Percentiles rank a stretch among this genome's conserved stretches.
These are phyloP conservation scores for Neurospora tetraspora DNA, from an alignment of 495 filamentous ascomycete species.

Conservation along the genomic window DNA sequence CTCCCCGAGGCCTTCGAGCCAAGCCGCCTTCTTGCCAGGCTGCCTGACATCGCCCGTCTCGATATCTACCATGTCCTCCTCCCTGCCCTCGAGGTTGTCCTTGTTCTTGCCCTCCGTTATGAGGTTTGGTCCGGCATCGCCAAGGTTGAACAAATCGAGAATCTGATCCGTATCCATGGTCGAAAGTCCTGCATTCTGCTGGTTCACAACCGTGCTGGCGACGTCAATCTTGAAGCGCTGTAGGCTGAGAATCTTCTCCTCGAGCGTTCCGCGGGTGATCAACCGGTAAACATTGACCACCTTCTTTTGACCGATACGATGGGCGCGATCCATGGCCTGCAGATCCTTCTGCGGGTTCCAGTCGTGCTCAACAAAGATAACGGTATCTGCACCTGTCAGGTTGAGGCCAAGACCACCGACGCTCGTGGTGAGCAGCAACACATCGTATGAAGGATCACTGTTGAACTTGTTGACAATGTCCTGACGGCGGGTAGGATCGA, in stretches of 20 bases:
- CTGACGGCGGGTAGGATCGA: conserved; percentile 82
- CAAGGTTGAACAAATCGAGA: conserved; percentile 89
- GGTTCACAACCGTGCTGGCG: conserved; percentile 94
- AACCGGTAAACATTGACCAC: conserved; percentile 98
- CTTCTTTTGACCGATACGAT: conserved; percentile 98
- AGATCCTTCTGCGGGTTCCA: conserved; percentile 99
- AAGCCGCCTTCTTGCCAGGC: conserved; percentile 90
- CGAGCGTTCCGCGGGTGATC: conserved; percentile 87
- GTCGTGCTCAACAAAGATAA: conserved; percentile 98
- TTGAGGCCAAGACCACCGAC: conserved; percentile 94
- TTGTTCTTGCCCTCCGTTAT: conserved; percentile 43
- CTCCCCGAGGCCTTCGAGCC: conserved; percentile 87
- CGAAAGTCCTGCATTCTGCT: conserved; percentile 89
- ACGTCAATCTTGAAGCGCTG: conserved; percentile 99
- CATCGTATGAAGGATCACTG: conserved; percentile 90
- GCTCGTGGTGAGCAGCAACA: conserved; percentile 82
- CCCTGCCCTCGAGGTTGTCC: conserved; percentile 48
- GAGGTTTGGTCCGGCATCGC: conserved; percentile 59
- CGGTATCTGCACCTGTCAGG: conserved; percentile 92
- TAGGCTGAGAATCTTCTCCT: conserved; percentile 97
- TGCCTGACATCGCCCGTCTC: conserved; percentile 85
- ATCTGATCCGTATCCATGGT: conserved; percentile 98
- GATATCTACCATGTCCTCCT: conserved; percentile 90
- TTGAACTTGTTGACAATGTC: conserved; percentile 99
- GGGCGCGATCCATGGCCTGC: conserved; percentile 97